Percentiles rank a stretch among this genome's conserved stretches.
These are phyloP conservation scores for Eucalyptus decipiens DNA, from an alignment of 345 rosid species.

Conservation along the genomic window DNA sequence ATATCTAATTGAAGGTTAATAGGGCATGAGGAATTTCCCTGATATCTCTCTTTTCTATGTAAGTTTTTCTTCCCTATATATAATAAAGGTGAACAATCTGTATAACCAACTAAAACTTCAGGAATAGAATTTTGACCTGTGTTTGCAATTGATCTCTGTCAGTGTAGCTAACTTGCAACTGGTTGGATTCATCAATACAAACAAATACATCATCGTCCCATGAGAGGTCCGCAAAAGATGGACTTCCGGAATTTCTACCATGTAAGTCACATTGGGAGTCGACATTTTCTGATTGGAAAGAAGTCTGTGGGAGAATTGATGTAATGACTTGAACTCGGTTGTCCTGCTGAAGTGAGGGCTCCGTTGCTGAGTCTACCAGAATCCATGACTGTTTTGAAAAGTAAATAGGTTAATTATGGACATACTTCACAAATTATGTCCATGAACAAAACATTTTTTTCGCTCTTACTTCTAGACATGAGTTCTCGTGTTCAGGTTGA, in stretches of 20 bases:
- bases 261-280: background rate
- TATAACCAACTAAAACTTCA: background rate
- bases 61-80: background rate
- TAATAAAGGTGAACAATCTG: background rate
- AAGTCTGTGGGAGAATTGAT: background rate
- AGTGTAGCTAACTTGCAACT: background rate
- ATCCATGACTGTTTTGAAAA: background rate
- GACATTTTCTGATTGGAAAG: background rate
- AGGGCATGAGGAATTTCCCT: background rate
- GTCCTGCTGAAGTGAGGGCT: background rate
- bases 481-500: background rate
- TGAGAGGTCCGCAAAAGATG: no score
- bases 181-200: background rate
- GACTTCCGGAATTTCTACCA: background rate
- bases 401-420: background rate
- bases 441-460: background rate
- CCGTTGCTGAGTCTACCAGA: background rate
- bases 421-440: background rate
- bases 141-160: background rate
- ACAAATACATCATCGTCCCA: background rate
- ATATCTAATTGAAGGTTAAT: background rate
- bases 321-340: background rate
- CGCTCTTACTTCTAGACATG: accelerated
- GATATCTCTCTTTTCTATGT: background rate
- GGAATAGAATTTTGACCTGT: background rate